A percentile compares a stretch with the other conserved stretches of the same genome.
Evolutionary conservation across 2,329 filamentous ascomycete genomes (phyloP).

Genomic region (Furcasterigmium sp.): DNA sequence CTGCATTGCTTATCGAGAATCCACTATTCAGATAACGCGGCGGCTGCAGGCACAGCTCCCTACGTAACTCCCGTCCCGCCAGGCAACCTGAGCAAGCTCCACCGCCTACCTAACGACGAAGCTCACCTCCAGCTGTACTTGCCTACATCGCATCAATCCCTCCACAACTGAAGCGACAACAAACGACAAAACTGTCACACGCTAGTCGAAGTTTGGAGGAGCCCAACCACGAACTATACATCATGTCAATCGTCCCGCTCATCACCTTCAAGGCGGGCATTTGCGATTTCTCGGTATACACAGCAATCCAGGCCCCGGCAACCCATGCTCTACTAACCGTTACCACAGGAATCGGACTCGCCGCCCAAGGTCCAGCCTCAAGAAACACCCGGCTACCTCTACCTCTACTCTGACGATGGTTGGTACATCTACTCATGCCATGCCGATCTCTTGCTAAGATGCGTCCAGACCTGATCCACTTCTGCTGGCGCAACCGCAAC

Average conservation of each 20-base stretch:
- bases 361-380: slow-evolving; percentile 70
- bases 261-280: slow-evolving; percentile 96
- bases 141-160: no score
- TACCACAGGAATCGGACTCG: slow-evolving; percentile 38
- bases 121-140: no score
- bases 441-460: not conserved
- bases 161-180: not conserved
- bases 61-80: slow-evolving; percentile 2
- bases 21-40: no score
- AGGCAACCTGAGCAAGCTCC: slow-evolving; percentile 2
- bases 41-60: not conserved
- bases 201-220: slow-evolving; percentile 3
- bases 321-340: slow-evolving; percentile 15
- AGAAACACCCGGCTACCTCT: slow-evolving; percentile 77
- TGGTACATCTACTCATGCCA: slow-evolving; percentile 17
- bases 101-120: no score
- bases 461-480: slow-evolving; percentile 74
- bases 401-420: slow-evolving; percentile 90
- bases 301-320: not conserved
- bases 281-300: slow-evolving; percentile 72
- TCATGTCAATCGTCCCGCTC: slow-evolving; percentile 78
- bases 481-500: slow-evolving; percentile 89
- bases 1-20: no score
- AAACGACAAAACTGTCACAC: slow-evolving; percentile 3
- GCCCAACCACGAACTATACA: slow-evolving; percentile 14